phyloP scores from a whole-genome alignment of 164 flowering plant genomes.

The Hamamelis virginiana region DNA sequence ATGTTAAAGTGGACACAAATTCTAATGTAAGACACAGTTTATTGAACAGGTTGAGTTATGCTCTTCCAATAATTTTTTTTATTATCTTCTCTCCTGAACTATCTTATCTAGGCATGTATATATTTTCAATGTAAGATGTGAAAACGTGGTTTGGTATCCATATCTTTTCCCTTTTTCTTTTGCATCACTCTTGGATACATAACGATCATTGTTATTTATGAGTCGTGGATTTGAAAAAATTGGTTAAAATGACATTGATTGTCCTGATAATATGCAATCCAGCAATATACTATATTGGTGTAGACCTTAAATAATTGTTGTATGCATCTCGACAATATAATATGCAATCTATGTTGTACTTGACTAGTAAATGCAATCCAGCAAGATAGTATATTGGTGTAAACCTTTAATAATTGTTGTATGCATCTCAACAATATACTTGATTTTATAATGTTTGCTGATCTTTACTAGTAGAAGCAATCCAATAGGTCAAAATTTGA shows the following conservation, averaged over 20 bases:
- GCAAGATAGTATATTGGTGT: background rate
- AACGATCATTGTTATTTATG: background rate
- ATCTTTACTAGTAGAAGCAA: too few species aligned
- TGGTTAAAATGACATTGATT: background rate
- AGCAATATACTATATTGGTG: background rate
- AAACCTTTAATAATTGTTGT: too few species aligned
- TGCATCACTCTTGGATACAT: too few species aligned
- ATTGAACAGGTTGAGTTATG: too few species aligned
- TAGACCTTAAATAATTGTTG: background rate
- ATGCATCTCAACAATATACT: background rate
- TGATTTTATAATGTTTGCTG: too few species aligned
- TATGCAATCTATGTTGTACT: too few species aligned
- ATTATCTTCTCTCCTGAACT: conserved; percentile 3
- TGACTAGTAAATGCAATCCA: too few species aligned
- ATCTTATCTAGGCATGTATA: background rate
- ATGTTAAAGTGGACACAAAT: conserved; percentile 86
- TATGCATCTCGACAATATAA: background rate
- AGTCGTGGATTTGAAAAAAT: background rate
- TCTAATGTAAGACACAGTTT: conserved; percentile 61
- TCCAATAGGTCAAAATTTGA: too few species aligned
- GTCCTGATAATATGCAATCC: background rate
- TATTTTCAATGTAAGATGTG: too few species aligned
- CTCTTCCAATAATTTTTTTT: too few species aligned
- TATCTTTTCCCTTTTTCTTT: too few species aligned
- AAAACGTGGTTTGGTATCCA: too few species aligned